phyloP scores from a whole-genome alignment of 805 yeast species.

The Ogataea saltuana region DNA sequence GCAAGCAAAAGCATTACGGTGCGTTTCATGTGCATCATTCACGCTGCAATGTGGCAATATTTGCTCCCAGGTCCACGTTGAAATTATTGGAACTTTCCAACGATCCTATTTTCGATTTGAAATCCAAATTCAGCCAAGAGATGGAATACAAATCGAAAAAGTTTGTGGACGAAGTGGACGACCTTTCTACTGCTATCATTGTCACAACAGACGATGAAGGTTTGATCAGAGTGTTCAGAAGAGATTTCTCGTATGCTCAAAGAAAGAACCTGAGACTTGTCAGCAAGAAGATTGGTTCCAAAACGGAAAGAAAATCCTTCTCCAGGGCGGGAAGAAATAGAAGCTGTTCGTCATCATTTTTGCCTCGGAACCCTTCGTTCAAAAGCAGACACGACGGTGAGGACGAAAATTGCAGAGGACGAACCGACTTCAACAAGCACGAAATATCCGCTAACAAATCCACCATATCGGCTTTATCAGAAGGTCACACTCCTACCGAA shows the following conservation, averaged over 20 bases:
- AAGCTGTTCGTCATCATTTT: constrained; percentile 19
- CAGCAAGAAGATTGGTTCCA: constrained; percentile 17
- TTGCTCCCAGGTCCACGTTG: constrained; percentile 73
- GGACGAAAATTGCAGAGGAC: constrained; percentile 16
- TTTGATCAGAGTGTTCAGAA: constrained; percentile 71
- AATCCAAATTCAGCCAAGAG: constrained; percentile 18
- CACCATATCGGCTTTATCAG: not conserved
- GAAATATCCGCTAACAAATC: constrained; percentile 8
- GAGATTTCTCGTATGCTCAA: constrained; percentile 63
- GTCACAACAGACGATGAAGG: constrained; percentile 80
- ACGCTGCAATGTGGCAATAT: constrained; percentile 69
- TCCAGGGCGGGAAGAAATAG: constrained; percentile 18
- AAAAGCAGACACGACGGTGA: not conserved
- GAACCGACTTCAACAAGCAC: constrained; percentile 5
- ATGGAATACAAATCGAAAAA: constrained; percentile 11
- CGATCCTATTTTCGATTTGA: constrained; percentile 74
- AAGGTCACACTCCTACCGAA: no score
- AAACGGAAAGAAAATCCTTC: constrained; percentile 15
- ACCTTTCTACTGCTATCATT: constrained; percentile 47
- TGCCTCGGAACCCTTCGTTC: constrained; percentile 9
- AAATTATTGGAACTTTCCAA: constrained; percentile 69
- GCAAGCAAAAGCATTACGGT: constrained; percentile 61
- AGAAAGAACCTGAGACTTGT: constrained; percentile 33
- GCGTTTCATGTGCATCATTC: constrained; percentile 77
- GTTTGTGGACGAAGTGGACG: constrained; percentile 35